Evolutionary conservation across 1,284 basidiomycete genomes (phyloP), one percentile per base, ranked within the genome.

Genomic region (Flammula alnicola): DNA sequence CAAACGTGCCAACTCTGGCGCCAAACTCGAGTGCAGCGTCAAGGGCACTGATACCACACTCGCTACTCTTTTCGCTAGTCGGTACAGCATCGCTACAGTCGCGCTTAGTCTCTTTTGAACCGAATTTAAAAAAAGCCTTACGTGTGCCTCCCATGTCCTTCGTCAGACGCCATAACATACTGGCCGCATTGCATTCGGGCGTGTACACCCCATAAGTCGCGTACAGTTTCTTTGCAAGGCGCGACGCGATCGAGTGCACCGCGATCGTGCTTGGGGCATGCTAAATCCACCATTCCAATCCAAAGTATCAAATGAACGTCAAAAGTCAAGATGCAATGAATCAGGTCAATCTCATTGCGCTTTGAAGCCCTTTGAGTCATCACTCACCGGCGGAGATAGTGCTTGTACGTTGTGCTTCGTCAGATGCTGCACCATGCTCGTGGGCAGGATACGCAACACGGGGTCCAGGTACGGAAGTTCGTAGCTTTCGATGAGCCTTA

Each of bases 401-500:
- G 84, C 82, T 62, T 79, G 77, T 26, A 77, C 70, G 32, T 77
- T 80, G 51, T 88, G 78, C 65, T 83, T 84, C 20, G 84, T 87
- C 50, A 97, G 77, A 66, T 90, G 88, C 27, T 67, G 64, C 3
- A 76, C 75, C 77, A 96, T 81, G 5, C 75, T 74, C 14, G 61
- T 54, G 0, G 94, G 91, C 1, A 97, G 70, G 26, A 81, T 64
- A 12, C 81, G 78, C 14, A 49, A 31, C 22, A 84, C 68, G 27
- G 84, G 80, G 59, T 95, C 88, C 38, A 98, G 76, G 70, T 93
- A 97, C 0, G 94, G 93, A 30, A 98, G 73, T 25, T 83, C 73
- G 62, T 88, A 86, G 17, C 73, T 72, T 58, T 93, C 86, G 37
- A 95, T 83, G 47, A 86, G 69, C 44, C 90, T 93, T 31, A 17